Conservation (phyloP, 1,139 yeast genomes). For the Geotrichum citri-aurantii region DNA sequence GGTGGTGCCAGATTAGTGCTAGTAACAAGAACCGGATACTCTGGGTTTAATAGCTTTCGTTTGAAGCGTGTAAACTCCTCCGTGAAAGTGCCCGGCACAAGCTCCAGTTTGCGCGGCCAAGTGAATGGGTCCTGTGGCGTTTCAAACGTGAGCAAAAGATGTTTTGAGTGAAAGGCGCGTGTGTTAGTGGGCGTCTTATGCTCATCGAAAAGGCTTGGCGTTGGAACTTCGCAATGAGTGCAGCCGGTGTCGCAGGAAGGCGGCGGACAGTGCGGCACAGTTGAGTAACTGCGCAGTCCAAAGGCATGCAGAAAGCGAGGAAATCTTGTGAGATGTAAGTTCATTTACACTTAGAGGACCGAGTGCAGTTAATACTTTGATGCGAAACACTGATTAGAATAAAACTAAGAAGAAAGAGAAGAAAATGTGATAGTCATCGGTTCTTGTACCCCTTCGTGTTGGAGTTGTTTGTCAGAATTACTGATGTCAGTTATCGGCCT, state of each 20-base stretch:
- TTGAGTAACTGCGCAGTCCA: neutral
- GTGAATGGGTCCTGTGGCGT: slow-evolving; percentile 23
- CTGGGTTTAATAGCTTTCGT: slow-evolving; percentile 34
- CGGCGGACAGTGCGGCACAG: slow-evolving; percentile 41
- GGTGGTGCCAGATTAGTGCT: slow-evolving; percentile 34
- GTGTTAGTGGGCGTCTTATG: slow-evolving; percentile 32
- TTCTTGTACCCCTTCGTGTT: neutral
- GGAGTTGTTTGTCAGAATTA: neutral
- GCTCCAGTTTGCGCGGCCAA: slow-evolving; percentile 58
- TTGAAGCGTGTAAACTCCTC: slow-evolving; percentile 30
- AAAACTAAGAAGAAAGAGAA: neutral
- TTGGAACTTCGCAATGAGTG: slow-evolving; percentile 44
- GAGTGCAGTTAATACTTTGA: neutral
- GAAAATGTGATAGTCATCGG: neutral
- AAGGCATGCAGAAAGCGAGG: neutral
- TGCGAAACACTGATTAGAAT: neutral
- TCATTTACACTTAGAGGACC: neutral
- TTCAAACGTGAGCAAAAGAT: slow-evolving; percentile 48
- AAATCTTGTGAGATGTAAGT: neutral
- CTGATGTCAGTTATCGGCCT: neutral
- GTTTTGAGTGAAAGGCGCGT: slow-evolving; percentile 49
- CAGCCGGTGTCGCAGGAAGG: slow-evolving; percentile 58
- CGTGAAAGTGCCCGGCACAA: slow-evolving; percentile 43
- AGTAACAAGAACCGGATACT: slow-evolving; percentile 50
- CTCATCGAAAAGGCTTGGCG: slow-evolving; percentile 16